Evolutionary conservation across 2,329 filamentous ascomycete species (phyloP), one percentile per base, ranked within the genome.

Genomic region (Botrytis deweyae): DNA sequence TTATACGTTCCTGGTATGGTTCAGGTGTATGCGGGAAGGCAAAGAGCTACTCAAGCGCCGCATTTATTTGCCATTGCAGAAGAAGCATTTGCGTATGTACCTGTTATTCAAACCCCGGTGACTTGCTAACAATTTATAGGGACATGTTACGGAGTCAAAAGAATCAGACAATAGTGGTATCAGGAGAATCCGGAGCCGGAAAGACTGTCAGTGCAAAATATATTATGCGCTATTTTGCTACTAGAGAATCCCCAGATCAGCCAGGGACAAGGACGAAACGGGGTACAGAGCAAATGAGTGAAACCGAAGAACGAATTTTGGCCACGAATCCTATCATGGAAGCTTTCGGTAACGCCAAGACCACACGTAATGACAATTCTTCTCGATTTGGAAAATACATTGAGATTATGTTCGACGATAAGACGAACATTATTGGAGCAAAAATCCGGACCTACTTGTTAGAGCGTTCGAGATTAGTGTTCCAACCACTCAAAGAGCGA

Each of bases 261-360:
- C 92, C 94, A 25, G 91, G 92, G 67, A 91, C 90, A 76, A 91
- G 93, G 79, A 87, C 87, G 72, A 96, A 93, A 84, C 88, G 88
- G 81, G 93, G 93, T 75, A 86, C 90, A 79, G 92, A 93, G 74
- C 82, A 91, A 77, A 98, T 98, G 91, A 98, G 95, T 83, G 93
- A 98, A 86, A 99, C 96, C 1, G 96, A 99, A 84, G 95, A 99
- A 86, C 95, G 97, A 83, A 99, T 99, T 81, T 86, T 99, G 78
- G 96, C 96, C 44, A 99, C 96, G 72, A 99, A 99, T 83, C 96
- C 96, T 58, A 97, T 99, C 82, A 99, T 99, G 96, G 96, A 99
- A 89, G 95, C 96, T 49, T 99, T 99, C 81, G 96, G 96, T 82
- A 99, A 99, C 86, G 96, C 96, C 72, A 99, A 99, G 86, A 99